These are phyloP conservation scores for Glycine latifolia DNA, from an alignment of 306 rosid genomes.

Conservation along the genomic window DNA sequence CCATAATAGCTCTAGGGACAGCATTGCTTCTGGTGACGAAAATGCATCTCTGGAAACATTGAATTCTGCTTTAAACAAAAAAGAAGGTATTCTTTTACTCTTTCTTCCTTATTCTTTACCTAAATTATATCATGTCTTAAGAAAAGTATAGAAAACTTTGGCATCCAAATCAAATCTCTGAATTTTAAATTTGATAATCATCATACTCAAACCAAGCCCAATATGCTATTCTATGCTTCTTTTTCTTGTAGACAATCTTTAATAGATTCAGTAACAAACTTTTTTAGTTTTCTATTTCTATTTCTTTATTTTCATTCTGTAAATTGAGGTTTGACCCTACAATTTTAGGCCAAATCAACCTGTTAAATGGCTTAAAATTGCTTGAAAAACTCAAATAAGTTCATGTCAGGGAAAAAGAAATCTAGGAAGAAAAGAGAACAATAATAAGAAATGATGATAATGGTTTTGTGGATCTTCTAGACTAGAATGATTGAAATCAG, in stretches of 20 bases:
- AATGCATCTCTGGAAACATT: conserved; percentile 45
- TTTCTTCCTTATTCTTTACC: conserved; percentile 27
- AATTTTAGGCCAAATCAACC: too few species aligned
- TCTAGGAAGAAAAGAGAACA: conserved; percentile 1
- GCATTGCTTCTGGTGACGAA: conserved; percentile 45
- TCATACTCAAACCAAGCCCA: conserved; percentile 17
- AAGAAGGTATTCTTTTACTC: conserved; percentile 48
- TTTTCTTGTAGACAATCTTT: conserved; percentile 31
- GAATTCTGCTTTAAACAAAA: conserved; percentile 46
- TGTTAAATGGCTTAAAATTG: too few species aligned
- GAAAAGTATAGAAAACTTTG: conserved; percentile 13
- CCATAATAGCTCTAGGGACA: conserved; percentile 46
- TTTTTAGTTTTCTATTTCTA: not conserved
- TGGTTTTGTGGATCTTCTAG: not conserved
- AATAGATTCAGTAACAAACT: not conserved
- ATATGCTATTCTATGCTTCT: conserved; percentile 30
- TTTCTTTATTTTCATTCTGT: not conserved
- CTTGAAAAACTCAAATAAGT: not conserved
- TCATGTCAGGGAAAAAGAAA: not conserved
- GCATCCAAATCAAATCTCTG: not conserved
- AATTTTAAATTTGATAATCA: not conserved
- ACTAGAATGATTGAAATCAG: conserved; percentile 16
- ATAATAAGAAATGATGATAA: conserved; percentile 9
- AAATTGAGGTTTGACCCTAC: too few species aligned
- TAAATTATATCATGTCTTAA: not conserved